Base-by-base conservation (phyloP, 345 rosid genomes). In the Sonneratia alba region DNA sequence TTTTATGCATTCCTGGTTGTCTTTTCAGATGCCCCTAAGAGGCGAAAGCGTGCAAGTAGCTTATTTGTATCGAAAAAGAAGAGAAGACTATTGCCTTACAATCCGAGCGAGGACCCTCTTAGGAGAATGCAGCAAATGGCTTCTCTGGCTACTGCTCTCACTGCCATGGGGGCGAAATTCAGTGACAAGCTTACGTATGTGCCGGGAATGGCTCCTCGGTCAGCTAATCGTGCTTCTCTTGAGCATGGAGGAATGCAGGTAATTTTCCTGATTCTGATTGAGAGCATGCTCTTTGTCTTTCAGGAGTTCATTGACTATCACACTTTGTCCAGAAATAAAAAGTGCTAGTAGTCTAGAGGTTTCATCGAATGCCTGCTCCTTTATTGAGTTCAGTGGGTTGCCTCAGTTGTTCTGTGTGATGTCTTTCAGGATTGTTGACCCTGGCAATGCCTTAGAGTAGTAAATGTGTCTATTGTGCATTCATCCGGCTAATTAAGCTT, bases 231-330 rank as follows among this genome's bases (percentile, higher is more conserved):
- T 71, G 85, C 99, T 51, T 73, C 67, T 47, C 74, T 89, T 36
- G 99, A 95, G 85, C 85, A 81, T 64, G 97, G 84, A 74, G 96
- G 99, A 72, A 92, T 92, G 96, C 99, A 92, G 99, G 99, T 92
- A 66, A 63, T 53, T 0, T 19, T 18, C 70, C 51, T 18, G 27
- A 18, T 5, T 18, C n/a, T 34, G 24, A 11, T 16, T 34, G 42
- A 66, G 13, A 7, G 9, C 34, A 36, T 10, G 4, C 10, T 59
- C 5, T 21, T 59, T 14, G 34, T 6, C 36, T 64, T 27, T 14
- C 9, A 40, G 43, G 7, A 18, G n/a, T 51, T 3, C 22, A 7
- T 22, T 22, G 1, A 6, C 63, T 3, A 57, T 57, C 11, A 57
- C 34, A 6, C 12, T 21, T 4, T 57, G 9, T 21, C 63, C 3